These are phyloP conservation scores for Echium plantagineum DNA, from an alignment of 257 asterid species.

Conservation along the genomic window DNA sequence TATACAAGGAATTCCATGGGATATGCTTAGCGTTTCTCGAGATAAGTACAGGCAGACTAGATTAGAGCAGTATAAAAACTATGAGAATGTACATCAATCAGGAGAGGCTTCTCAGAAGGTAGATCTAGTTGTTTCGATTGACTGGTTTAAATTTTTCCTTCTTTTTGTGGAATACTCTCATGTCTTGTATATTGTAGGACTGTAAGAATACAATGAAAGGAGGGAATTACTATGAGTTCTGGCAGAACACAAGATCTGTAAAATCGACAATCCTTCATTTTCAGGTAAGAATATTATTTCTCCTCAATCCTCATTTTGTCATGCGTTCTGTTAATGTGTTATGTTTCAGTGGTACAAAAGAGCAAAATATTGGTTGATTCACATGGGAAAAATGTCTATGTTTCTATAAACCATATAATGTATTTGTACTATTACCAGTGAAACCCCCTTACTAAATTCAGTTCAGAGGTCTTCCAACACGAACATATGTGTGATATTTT, in stretches of 20 bases:
- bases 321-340: neutral
- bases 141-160: neutral
- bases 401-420: no score
- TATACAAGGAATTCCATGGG: constrained; percentile 72
- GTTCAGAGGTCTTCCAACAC: no score
- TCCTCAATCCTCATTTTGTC: neutral
- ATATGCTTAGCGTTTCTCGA: constrained; percentile 40
- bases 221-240: constrained; percentile 42
- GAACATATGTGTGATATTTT: no score
- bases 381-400: neutral
- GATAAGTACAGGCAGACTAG: constrained; percentile 54
- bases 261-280: constrained; percentile 59
- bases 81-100: constrained; percentile 41
- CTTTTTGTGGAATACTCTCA: neutral
- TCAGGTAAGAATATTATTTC: constrained; percentile 26
- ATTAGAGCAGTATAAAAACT: constrained; percentile 51
- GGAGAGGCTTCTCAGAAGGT: constrained; percentile 48
- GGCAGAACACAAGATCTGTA: constrained; percentile 53
- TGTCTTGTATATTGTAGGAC: constrained; percentile 18
- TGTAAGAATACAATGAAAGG: constrained; percentile 46
- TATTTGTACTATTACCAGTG: no score
- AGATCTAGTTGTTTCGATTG: constrained; percentile 2
- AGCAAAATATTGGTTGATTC: no score
- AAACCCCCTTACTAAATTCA: no score
- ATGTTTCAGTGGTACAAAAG: no score